Conservation (phyloP, 129 eudicot species). For the Solidago caesia region DNA sequence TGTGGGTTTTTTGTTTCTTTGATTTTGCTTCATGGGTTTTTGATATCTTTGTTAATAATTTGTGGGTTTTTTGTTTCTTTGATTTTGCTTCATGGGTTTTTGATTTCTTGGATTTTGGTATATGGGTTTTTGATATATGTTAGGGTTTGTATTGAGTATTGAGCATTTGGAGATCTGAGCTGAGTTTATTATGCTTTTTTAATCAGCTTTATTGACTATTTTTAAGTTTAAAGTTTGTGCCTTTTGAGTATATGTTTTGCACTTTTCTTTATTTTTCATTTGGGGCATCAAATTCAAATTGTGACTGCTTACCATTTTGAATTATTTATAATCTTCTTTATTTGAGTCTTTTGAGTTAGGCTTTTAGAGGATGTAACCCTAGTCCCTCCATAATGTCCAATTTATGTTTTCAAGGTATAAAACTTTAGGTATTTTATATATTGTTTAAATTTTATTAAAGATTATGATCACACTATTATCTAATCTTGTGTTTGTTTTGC, state of each 20-base stretch:
- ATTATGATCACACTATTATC: background rate
- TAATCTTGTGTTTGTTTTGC: slow-evolving; percentile 31
- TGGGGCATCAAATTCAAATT: slow-evolving; percentile 34
- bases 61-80: slow-evolving; percentile 8
- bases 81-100: background rate
- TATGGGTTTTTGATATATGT: slow-evolving; percentile 14
- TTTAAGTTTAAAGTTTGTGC: slow-evolving; percentile 30
- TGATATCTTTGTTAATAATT: slow-evolving; percentile 14
- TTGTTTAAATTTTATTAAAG: background rate
- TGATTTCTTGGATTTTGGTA: slow-evolving; percentile 16
- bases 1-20: slow-evolving; percentile 15
- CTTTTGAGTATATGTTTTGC: slow-evolving; percentile 29
- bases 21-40: slow-evolving; percentile 3
- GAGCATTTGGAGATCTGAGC: slow-evolving; percentile 37
- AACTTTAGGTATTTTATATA: background rate
- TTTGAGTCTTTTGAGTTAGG: slow-evolving; percentile 19
- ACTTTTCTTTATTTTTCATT: slow-evolving; percentile 24
- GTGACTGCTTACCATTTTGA: slow-evolving; percentile 1
- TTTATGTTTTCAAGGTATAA: slow-evolving; percentile 20
- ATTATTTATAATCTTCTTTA: slow-evolving; percentile 10
- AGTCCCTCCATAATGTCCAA: slow-evolving; percentile 12
- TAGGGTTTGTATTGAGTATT: slow-evolving; percentile 24
- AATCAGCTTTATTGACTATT: slow-evolving; percentile 34
- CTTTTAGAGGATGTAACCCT: slow-evolving; percentile 27
- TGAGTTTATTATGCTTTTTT: slow-evolving; percentile 30